Conservation (phyloP, 495 filamentous ascomycete genomes). For the Neurospora hispaniola region DNA sequence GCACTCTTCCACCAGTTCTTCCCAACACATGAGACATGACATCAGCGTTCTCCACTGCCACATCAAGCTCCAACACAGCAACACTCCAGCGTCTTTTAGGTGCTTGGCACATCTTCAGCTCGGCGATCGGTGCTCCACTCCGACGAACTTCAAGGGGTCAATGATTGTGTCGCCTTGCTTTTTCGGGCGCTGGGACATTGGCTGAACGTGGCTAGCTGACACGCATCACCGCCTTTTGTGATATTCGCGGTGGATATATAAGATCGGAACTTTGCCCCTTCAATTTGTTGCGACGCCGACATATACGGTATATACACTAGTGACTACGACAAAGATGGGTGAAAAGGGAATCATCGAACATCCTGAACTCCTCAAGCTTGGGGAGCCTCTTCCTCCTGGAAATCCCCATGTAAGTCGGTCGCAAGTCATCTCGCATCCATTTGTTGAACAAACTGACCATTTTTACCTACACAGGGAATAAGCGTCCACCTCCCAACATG, state of each 20-base stretch:
- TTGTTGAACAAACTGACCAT: not conserved
- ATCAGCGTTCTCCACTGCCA: not conserved
- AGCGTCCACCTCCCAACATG: constrained; percentile 22
- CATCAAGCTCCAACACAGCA: not conserved
- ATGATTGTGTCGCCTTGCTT: not conserved
- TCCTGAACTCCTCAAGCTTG: constrained; percentile 7
- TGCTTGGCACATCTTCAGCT: not conserved
- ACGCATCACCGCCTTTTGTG: not conserved
- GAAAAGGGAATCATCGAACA: not conserved
- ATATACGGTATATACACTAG: not conserved
- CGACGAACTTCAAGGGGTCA: not conserved
- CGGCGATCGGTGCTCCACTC: not conserved
- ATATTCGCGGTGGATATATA: not conserved
- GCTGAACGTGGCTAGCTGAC: not conserved
- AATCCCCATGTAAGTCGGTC: constrained; percentile 11
- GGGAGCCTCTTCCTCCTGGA: constrained; percentile 6
- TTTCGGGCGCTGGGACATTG: not conserved
- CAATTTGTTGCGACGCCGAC: not conserved
- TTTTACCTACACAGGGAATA: constrained; percentile 8
- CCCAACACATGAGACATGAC: not conserved
- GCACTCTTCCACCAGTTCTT: not conserved
- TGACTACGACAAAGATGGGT: not conserved
- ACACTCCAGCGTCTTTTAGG: not conserved
- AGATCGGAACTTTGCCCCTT: not conserved
- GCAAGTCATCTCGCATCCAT: too few species aligned